Percentiles rank a stretch among this genome's conserved stretches.
These are phyloP conservation scores for Sisymbrium irio DNA, from an alignment of 345 rosid species.

Conservation along the genomic window DNA sequence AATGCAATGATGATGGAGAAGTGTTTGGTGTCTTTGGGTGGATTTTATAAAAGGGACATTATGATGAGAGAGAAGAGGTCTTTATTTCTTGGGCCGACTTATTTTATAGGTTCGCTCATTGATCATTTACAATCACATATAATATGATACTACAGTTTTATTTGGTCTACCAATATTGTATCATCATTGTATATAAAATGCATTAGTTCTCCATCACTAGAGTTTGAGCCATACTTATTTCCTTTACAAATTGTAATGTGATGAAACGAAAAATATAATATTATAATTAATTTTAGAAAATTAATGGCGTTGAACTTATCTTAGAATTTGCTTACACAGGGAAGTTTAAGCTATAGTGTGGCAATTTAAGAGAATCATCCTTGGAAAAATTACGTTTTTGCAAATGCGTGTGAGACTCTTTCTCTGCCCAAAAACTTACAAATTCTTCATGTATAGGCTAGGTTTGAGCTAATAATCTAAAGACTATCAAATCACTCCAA, in stretches of 20 bases:
- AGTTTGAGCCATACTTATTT: conserved; percentile 23
- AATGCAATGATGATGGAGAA: conserved; percentile 33
- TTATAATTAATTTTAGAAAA: no score
- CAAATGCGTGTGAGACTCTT: no score
- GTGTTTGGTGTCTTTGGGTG: conserved; percentile 33
- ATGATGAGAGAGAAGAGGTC: conserved; percentile 27
- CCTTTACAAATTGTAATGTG: neutral
- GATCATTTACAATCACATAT: conserved; percentile 20
- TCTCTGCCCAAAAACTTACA: neutral
- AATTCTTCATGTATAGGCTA: neutral
- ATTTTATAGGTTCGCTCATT: conserved; percentile 21
- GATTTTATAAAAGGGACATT: conserved; percentile 41
- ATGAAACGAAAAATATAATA: neutral
- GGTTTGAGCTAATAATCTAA: neutral
- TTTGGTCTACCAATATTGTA: conserved; percentile 32
- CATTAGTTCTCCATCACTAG: conserved; percentile 13
- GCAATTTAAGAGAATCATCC: neutral
- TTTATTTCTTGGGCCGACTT: conserved; percentile 15
- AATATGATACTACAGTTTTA: neutral
- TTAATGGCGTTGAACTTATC: neutral
- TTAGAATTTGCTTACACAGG: neutral
- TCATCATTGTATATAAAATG: conserved; percentile 22
- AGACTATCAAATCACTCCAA: neutral
- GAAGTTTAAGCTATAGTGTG: neutral
- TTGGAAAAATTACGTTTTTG: neutral